Base-by-base conservation (phyloP, 768 basidiomycete genomes). In the Cystofilobasidium capitatum region DNA sequence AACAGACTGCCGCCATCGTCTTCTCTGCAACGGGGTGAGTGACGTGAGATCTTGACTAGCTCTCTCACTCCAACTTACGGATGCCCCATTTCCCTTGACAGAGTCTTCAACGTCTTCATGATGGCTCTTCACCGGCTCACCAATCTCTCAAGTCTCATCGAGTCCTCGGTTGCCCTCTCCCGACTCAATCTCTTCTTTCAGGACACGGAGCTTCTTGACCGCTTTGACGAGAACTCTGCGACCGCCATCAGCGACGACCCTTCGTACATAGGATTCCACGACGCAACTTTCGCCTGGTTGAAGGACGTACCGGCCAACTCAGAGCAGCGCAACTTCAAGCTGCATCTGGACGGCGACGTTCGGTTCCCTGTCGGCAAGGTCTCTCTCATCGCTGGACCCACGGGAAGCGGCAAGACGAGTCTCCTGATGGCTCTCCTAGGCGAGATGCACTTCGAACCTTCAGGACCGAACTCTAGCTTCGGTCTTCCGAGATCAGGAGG, bases 401-500 rank as follows among this genome's bases (percentile, higher is more conserved):
- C 79, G 8, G 78, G 78, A 42, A 72, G 72, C 42, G 77, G 76
- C 36, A 77, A 78, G 66, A 74, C 73, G 36, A 75, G 75, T 2
- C 24, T 71, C 8, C 64, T 72, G 22, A 70, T 76, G 74, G 79
- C 79, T 7, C 72, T 79, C 2, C 71, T 79, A 1, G 78, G 79
- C 37, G 79, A 79, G 70, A 75, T 79, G 71, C 77, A 79, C 68
- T 79, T 78, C 64, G 66, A 55, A 31, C 17, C 51, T 6, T 16
- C 6, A 20, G 51, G 29, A 2, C 29, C 29, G 29, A 81, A 82
- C 51, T 84, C 87, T 0, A 87, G 83, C 81, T 87, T 81, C 75
- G 83, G 83, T 70, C 81, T 91, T 9, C 88, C 89, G 29, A 79
- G 88, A 3, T 78, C 77, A 4, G 81, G 81, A 0, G 88, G 89